Conservation (phyloP, 306 rosid species). For the Pueraria montana region DNA sequence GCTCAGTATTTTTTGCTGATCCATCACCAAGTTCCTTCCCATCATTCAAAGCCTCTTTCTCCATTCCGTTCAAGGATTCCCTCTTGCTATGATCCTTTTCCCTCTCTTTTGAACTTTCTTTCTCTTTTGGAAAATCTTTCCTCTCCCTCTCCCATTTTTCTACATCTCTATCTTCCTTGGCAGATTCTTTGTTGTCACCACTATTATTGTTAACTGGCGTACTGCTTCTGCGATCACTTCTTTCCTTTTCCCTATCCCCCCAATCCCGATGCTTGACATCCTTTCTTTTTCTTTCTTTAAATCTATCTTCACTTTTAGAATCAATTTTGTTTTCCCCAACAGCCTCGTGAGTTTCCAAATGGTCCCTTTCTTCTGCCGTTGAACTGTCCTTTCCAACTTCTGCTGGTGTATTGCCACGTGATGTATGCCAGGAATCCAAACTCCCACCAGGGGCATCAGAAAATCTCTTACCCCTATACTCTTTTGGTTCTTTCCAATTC, state of each 20-base stretch:
- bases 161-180: slow-evolving; percentile 80
- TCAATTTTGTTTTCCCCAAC: slow-evolving; percentile 88
- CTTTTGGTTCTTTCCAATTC: slow-evolving; percentile 88
- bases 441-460: slow-evolving; percentile 66
- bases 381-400: slow-evolving; percentile 75
- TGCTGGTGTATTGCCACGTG: slow-evolving; percentile 67
- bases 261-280: slow-evolving; percentile 83
- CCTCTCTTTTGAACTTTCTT: slow-evolving; percentile 74
- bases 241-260: slow-evolving; percentile 93
- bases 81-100: slow-evolving; percentile 65
- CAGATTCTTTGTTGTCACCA: slow-evolving; percentile 72
- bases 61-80: background rate
- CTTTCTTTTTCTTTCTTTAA: slow-evolving; percentile 86
- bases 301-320: slow-evolving; percentile 82
- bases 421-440: slow-evolving; percentile 68
- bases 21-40: slow-evolving; percentile 86
- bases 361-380: slow-evolving; percentile 67
- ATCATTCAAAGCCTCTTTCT: slow-evolving; percentile 11
- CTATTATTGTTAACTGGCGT: slow-evolving; percentile 61
- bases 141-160: slow-evolving; percentile 86
- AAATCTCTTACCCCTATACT: slow-evolving; percentile 75
- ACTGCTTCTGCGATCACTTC: slow-evolving; percentile 77
- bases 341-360: slow-evolving; percentile 74
- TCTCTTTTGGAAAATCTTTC: slow-evolving; percentile 76
- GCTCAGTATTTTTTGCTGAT: slow-evolving; percentile 64